These are phyloP conservation scores for Dissophora ornata DNA, from an alignment of 192 early-diverging fungal genomes.

Conservation along the genomic window DNA sequence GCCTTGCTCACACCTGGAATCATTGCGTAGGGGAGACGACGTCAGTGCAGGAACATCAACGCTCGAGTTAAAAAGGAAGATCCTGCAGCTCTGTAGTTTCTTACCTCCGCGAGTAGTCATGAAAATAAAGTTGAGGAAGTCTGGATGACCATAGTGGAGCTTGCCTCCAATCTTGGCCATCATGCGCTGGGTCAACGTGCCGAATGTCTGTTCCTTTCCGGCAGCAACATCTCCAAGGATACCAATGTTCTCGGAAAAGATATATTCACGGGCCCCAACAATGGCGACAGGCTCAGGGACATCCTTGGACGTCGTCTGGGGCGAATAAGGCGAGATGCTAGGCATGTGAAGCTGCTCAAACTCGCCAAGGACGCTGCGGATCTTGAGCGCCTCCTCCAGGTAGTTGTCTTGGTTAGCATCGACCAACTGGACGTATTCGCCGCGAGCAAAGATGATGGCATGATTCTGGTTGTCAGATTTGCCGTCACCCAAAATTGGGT, in stretches of 20 bases:
- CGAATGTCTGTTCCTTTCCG: slow-evolving; percentile 90
- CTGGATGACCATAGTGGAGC: slow-evolving; percentile 91
- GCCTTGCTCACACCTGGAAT: slow-evolving; percentile 84
- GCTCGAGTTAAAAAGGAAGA: too few relatives aligned
- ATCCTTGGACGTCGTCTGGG: slow-evolving; percentile 61
- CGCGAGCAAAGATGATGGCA: slow-evolving; percentile 84
- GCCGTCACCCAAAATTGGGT: slow-evolving; percentile 90
- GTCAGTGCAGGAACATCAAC: too few relatives aligned
- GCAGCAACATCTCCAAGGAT: slow-evolving; percentile 90
- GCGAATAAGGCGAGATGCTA: slow-evolving; percentile 75
- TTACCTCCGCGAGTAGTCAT: slow-evolving; percentile 86
- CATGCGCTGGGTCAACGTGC: slow-evolving; percentile 86
- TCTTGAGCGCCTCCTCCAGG: slow-evolving; percentile 90
- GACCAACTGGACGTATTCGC: slow-evolving; percentile 87
- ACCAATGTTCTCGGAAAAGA: slow-evolving; percentile 88
- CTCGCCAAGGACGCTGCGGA: slow-evolving; percentile 86
- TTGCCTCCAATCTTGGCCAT: slow-evolving; percentile 87
- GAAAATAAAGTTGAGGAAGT: slow-evolving; percentile 89
- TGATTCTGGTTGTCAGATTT: slow-evolving; percentile 94
- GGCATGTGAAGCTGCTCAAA: slow-evolving; percentile 82
- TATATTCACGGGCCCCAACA: slow-evolving; percentile 88
- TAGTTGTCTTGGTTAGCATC: slow-evolving; percentile 96
- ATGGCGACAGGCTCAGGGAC: slow-evolving; percentile 80
- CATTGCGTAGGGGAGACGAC: too few relatives aligned
- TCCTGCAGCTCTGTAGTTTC: too few relatives aligned